Evolutionary conservation across 208 protist species (phyloP).

Genomic region (Histomonas meleagridis): DNA sequence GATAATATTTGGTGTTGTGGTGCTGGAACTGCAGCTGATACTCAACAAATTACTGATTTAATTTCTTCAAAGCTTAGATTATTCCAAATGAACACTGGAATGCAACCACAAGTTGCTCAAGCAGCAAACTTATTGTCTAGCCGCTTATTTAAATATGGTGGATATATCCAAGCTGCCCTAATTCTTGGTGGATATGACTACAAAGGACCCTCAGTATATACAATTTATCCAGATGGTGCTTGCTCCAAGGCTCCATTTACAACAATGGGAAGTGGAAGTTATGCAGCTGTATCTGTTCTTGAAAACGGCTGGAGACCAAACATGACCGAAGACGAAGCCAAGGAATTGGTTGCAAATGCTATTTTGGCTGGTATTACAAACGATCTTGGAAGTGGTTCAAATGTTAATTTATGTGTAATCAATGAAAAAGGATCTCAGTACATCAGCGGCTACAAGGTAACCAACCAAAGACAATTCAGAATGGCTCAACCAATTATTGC

Average conservation of each 20-base stretch:
- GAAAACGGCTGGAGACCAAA: conserved; percentile 81
- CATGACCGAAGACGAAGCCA: conserved; percentile 81
- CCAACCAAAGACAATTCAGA: neutral
- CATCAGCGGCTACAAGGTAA: neutral
- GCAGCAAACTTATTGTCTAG: conserved; percentile 87
- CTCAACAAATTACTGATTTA: conserved; percentile 71
- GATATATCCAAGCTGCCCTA: conserved; percentile 89
- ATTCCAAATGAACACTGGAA: conserved; percentile 76
- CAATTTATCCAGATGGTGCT: conserved; percentile 87
- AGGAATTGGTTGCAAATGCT: conserved; percentile 69
- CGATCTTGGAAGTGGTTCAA: conserved; percentile 94
- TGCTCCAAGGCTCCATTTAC: conserved; percentile 89
- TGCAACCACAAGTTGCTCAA: conserved; percentile 73
- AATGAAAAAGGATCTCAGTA: conserved; percentile 8
- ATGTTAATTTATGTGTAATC: conserved; percentile 97
- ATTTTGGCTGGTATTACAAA: conserved; percentile 93
- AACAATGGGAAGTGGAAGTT: conserved; percentile 96
- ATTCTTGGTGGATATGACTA: conserved; percentile 95
- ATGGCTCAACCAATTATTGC: neutral
- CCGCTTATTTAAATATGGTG: conserved; percentile 89
- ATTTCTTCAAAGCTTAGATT: conserved; percentile 78
- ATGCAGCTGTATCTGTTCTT: conserved; percentile 94
- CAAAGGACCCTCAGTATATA: conserved; percentile 79
- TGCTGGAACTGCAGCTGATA: conserved; percentile 97
- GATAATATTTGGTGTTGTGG: conserved; percentile 99